phyloP scores from a whole-genome alignment of 192 early-diverging fungal genomes.

The Backusella luteola region DNA sequence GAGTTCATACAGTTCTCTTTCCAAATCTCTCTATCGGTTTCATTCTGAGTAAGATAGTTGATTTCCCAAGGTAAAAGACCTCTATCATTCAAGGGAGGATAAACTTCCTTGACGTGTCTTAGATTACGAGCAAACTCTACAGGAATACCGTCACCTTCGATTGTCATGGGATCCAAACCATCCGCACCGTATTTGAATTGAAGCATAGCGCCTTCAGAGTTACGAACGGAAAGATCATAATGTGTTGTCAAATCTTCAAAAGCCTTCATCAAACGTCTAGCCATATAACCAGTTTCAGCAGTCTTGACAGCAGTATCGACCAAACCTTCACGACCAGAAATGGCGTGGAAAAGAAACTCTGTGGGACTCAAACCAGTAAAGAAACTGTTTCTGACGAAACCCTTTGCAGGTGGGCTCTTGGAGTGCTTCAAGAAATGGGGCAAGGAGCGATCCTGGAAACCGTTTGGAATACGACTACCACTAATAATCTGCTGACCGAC shows the following conservation, averaged over 20 bases:
- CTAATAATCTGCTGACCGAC: conserved; percentile 99
- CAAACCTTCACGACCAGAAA: conserved; percentile 98
- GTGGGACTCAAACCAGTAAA: conserved; percentile 93
- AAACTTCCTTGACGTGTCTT: conserved; percentile 48
- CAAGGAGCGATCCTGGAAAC: conserved; percentile 94
- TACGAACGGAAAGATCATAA: conserved; percentile 94
- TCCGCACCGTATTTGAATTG: conserved; percentile 98
- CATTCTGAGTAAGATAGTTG: conserved; percentile 42
- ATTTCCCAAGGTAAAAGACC: conserved; percentile 68
- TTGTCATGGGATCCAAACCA: conserved; percentile 88
- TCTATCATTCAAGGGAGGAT: conserved; percentile 17
- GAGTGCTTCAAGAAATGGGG: conserved; percentile 97
- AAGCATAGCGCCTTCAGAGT: conserved; percentile 86
- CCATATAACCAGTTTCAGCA: conserved; percentile 99
- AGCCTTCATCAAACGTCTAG: conserved; percentile 94
- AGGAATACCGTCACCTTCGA: conserved; percentile 88
- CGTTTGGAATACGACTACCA: conserved; percentile 92
- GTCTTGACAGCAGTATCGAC: conserved; percentile 99
- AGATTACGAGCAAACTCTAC: conserved; percentile 88
- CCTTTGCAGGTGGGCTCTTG: conserved; percentile 90
- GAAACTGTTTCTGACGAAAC: conserved; percentile 97
- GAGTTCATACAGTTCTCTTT: conserved; percentile 50
- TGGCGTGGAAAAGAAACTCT: conserved; percentile 99
- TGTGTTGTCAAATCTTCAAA: conserved; percentile 94
- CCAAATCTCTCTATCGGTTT: conserved; percentile 52